Evolutionary conservation across 768 basidiomycete genomes (phyloP).

Genomic region (Xerocomus brunneocitrinus): DNA sequence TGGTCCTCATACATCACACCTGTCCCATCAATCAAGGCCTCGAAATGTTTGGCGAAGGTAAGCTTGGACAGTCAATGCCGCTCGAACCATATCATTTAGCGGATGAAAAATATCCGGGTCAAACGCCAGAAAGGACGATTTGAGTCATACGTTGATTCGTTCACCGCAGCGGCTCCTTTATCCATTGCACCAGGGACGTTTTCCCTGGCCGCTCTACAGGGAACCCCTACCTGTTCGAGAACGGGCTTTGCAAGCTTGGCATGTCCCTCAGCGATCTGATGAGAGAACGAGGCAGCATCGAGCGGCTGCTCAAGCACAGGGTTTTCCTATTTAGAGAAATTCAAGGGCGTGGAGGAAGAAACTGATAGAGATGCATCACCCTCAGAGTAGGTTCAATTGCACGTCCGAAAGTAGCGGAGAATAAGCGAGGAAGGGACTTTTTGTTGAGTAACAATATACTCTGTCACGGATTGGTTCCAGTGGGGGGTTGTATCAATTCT

Average conservation of each 20-base stretch:
- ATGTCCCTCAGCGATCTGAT: neutral
- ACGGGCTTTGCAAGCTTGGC: neutral
- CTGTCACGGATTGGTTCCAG: no score
- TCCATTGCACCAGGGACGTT: neutral
- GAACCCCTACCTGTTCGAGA: neutral
- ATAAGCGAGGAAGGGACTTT: slow-evolving; percentile 20
- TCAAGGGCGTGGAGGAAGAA: neutral
- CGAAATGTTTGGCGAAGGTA: neutral
- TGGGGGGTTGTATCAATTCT: neutral
- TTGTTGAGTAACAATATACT: slow-evolving; percentile 19
- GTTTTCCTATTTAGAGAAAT: neutral
- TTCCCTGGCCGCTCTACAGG: neutral
- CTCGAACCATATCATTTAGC: neutral
- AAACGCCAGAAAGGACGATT: neutral
- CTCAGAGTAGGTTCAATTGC: neutral
- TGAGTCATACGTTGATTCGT: no score
- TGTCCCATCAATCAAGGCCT: neutral
- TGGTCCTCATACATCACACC: neutral
- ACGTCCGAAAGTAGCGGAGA: neutral
- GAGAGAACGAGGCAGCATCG: neutral
- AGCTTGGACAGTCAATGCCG: neutral
- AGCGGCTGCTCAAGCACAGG: neutral
- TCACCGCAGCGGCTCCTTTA: no score
- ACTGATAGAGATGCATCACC: no score
- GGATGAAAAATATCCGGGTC: neutral